Percentiles rank a stretch among this genome's conserved stretches.
These are phyloP conservation scores for Alternaria alternata DNA, from an alignment of 2,329 filamentous ascomycete genomes.

Conservation along the genomic window DNA sequence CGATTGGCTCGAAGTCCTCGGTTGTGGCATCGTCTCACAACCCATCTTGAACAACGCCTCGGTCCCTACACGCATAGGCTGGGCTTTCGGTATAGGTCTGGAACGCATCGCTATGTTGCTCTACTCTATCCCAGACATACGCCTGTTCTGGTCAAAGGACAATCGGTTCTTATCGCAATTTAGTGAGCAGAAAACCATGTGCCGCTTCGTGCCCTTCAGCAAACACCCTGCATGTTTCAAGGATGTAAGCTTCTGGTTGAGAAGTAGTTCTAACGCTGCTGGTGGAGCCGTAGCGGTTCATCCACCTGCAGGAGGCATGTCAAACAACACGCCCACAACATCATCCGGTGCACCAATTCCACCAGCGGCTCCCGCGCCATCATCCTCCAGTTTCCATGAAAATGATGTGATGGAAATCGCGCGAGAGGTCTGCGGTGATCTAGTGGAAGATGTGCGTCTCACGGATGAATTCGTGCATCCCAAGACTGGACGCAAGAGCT, in stretches of 20 bases:
- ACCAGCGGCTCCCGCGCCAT: slow-evolving; percentile 50
- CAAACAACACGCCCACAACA: slow-evolving; percentile 13
- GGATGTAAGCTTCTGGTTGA: slow-evolving; percentile 93
- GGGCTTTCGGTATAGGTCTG: slow-evolving; percentile 94
- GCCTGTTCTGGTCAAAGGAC: slow-evolving; percentile 93
- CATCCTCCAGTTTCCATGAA: slow-evolving; percentile 72
- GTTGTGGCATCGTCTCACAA: slow-evolving; percentile 90
- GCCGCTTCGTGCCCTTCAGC: slow-evolving; percentile 84
- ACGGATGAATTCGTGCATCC: slow-evolving; percentile 90
- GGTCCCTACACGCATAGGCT: slow-evolving; percentile 78
- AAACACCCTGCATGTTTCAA: slow-evolving; percentile 89
- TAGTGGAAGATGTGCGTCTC: slow-evolving; percentile 85
- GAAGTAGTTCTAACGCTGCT: slow-evolving; percentile 28
- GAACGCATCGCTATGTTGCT: slow-evolving; percentile 97
- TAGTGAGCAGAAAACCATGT: slow-evolving; percentile 55
- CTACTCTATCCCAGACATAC: slow-evolving; percentile 94
- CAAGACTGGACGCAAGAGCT: slow-evolving; percentile 80
- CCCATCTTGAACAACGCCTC: slow-evolving; percentile 79
- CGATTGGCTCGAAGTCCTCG: slow-evolving; percentile 94
- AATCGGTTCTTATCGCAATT: slow-evolving; percentile 89
- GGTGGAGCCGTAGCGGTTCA: slow-evolving; percentile 33
- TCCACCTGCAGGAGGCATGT: slow-evolving; percentile 16
- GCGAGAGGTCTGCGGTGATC: slow-evolving; percentile 79
- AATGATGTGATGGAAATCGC: slow-evolving; percentile 98
- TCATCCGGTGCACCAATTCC: slow-evolving; percentile 23